Evolutionary conservation across 208 protist species (phyloP), one percentile per base, ranked within the genome.

Genomic region (Leishmania aethiopica): DNA sequence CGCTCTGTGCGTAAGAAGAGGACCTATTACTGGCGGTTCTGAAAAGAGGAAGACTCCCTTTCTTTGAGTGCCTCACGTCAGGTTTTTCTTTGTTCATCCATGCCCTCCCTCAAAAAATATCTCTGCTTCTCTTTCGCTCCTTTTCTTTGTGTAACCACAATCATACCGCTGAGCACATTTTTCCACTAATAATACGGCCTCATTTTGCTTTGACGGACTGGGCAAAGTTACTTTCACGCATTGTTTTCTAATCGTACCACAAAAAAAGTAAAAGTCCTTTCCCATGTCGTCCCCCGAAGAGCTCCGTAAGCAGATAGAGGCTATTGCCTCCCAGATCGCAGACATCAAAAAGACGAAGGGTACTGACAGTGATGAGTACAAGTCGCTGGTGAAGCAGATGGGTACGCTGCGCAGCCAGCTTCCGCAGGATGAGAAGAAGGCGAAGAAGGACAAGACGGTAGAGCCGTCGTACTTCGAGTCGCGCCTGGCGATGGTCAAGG

Each of bases 401-500:
- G 84, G 79, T 7, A 82, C 89, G 53, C 89, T 98, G 4, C 93
- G 95, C 53, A 74, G 81, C 42, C 60, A 88, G 75, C 82, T 92
- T 22, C 89, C 86, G 2, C 80, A 91, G 79, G 80, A 84, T 51
- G 77, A 79, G 17, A 92, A 93, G 70, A 87, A 83, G 64, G 19
- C 72, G 81, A 92, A 90, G 66, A 88, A 87, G 49, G 90, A 92
- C 45, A 92, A 93, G 84, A 75, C 80, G 15, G 78, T 77, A 10
- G 94, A 96, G 85, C 85, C 86, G 32, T 89, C 86, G 57, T 98
- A 98, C 87, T 96, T 93, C 71, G 93, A 97, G 22, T 88, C 92
- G 3, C 94, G 96, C n/a, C 79, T 97, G 28, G 91, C 92, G 10
- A 96, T 98, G 93, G 94, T 98, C 64, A 92, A 94, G 17, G 85